Base-by-base conservation (phyloP, 1,284 basidiomycete genomes). In the Rugosomyces carneus region DNA sequence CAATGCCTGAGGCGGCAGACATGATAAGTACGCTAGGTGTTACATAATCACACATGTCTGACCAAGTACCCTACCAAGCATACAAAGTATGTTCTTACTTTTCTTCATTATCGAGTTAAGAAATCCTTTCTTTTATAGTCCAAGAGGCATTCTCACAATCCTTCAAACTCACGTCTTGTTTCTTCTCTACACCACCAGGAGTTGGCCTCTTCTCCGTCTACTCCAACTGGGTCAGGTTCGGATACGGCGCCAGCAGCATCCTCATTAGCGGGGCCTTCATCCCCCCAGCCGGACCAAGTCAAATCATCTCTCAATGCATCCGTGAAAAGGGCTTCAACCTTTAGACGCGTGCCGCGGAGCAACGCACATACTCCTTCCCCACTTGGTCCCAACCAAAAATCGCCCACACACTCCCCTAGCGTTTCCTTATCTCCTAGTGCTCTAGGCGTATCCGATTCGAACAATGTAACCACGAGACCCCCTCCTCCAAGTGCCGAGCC, bases 1-100 rank as follows among this genome's bases (percentile, higher is more conserved):
- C 62, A 54, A 86, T 85, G 26, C 82, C 84, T 53, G 83, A 87
- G 2, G 73, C 71, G 37, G 84, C 75, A 46, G 84, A 81, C 85
- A 88, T 88, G 62, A 48, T 54, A 24, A 23, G 15, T 26, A 20
- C 44, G 27, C 31, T 24, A 23, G n/a, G 16, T 23, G 7, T 7
- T 4, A 7, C 7, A 23, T 7, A 23, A 7, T 23, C 7, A 23
- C 21, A 7, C 35, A 55, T 64, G 49, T 52, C 60, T 16, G 57
- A 64, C 50, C 36, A 15, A 31, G 69, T 87, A 13, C 82, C 84
- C 11, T 88, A 88, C 68, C 81, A 82, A 63, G 79, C 84, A 2
- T 88, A 88, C 68, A 81, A 69, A 69, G 83, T 82, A 45, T 51
- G 72, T 50, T 35, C 35, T 27, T 43, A 44, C 32, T 13, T 16